Evolutionary conservation across 768 basidiomycete genomes (phyloP).

Genomic region (Tephrocybe sp.): DNA sequence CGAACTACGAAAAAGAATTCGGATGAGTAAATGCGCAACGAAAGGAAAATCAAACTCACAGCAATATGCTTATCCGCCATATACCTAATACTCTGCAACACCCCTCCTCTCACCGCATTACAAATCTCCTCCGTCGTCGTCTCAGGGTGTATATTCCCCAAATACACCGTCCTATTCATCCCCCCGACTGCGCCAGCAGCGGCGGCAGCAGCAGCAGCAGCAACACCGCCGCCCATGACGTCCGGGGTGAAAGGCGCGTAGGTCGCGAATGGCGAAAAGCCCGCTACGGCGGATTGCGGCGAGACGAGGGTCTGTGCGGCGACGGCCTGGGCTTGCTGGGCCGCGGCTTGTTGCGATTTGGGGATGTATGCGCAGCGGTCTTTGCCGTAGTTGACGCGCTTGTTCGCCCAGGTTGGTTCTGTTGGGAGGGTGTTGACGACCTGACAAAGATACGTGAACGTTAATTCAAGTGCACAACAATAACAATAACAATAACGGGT

Average conservation of each 20-base stretch:
- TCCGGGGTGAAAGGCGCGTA: slow-evolving; percentile 53
- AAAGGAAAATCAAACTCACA: too few species aligned
- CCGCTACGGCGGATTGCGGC: slow-evolving; percentile 43
- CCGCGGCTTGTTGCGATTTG: slow-evolving; percentile 89
- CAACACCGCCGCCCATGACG: slow-evolving; percentile 32
- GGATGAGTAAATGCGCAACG: too few species aligned
- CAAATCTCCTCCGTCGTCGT: slow-evolving; percentile 93
- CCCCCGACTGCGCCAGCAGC: slow-evolving; percentile 38
- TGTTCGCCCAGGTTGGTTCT: slow-evolving; percentile 92
- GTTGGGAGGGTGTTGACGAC: slow-evolving; percentile 92
- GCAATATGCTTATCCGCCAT: slow-evolving; percentile 98
- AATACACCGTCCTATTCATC: slow-evolving; percentile 90
- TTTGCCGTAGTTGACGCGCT: slow-evolving; percentile 97
- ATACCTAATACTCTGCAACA: slow-evolving; percentile 91
- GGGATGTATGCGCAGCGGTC: slow-evolving; percentile 98
- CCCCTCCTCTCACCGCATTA: slow-evolving; percentile 95
- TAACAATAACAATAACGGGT: slow-evolving; percentile 1
- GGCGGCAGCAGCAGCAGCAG: slow-evolving; percentile 25
- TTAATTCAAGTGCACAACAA: too few species aligned
- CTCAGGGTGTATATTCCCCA: slow-evolving; percentile 97
- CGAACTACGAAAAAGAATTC: slow-evolving; percentile 55
- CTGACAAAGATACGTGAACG: slow-evolving; percentile 31
- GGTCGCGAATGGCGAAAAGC: slow-evolving; percentile 46
- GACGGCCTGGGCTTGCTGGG: slow-evolving; percentile 84
- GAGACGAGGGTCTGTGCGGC: slow-evolving; percentile 68